These are phyloP conservation scores for Spergularia marina DNA, from an alignment of 148 eudicot species.

Conservation along the genomic window DNA sequence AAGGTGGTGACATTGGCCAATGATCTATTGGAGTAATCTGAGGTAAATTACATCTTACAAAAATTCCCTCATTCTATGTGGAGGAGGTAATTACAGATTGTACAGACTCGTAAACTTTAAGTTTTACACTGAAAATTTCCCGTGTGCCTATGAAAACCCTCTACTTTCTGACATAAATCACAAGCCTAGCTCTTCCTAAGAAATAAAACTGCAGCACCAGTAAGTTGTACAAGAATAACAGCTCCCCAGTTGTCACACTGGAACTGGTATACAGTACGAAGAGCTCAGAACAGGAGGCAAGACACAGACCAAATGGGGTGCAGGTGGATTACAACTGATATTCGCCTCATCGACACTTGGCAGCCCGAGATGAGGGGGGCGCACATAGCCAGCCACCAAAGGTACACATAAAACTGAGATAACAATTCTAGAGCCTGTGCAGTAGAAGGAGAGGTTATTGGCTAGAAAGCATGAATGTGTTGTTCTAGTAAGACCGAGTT, in stretches of 20 bases:
- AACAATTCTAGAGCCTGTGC: conserved; percentile 80
- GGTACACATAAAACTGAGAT: conserved; percentile 80
- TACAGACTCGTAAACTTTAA: conserved; percentile 17
- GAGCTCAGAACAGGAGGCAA: conserved; percentile 91
- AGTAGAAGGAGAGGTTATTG: neutral
- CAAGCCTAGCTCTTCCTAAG: conserved; percentile 8
- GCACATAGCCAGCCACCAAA: conserved; percentile 85
- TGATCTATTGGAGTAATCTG: no score
- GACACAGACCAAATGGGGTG: conserved; percentile 87
- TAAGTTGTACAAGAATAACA: conserved; percentile 3
- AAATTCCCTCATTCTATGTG: conserved; percentile 10
- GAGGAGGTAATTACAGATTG: conserved; percentile 19
- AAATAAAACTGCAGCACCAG: conserved; percentile 16
- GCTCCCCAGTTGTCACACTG: conserved; percentile 38
- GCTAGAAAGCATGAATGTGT: no score
- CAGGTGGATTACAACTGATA: conserved; percentile 92
- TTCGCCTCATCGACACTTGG: conserved; percentile 64
- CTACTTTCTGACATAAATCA: neutral
- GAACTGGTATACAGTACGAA: conserved; percentile 88
- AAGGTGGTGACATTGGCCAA: no score
- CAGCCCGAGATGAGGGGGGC: conserved; percentile 81
- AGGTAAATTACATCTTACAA: conserved; percentile 18
- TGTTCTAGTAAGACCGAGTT: neutral
- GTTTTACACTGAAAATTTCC: neutral
- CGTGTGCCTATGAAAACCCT: conserved; percentile 11